phyloP scores from a whole-genome alignment of 768 basidiomycete species.

The Naganishia vishniacii region DNA sequence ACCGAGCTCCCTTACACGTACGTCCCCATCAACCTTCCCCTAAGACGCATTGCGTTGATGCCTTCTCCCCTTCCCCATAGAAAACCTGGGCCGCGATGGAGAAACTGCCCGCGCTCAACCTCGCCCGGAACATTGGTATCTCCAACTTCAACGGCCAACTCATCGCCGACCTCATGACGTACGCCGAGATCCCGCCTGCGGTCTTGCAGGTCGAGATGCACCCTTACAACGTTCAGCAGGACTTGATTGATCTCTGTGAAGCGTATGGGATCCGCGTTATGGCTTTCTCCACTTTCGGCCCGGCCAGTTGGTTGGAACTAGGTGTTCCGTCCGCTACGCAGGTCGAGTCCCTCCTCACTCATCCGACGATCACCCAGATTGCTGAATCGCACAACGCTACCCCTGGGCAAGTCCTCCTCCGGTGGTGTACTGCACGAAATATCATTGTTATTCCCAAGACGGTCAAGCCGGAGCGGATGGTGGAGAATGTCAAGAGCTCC shows the following conservation, averaged over 20 bases:
- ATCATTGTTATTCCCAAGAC: constrained; percentile 73
- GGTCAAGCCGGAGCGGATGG: constrained; percentile 52
- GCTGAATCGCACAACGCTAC: constrained; percentile 23
- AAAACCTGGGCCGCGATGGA: constrained; percentile 85
- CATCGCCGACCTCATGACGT: constrained; percentile 69
- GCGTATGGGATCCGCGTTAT: constrained; percentile 35
- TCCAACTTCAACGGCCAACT: constrained; percentile 72
- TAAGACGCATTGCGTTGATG: not conserved
- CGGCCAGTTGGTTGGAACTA: constrained; percentile 30
- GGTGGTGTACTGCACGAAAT: constrained; percentile 72
- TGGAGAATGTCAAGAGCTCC: constrained; percentile 57
- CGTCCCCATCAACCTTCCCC: not conserved
- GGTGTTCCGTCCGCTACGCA: constrained; percentile 23
- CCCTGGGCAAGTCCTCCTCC: constrained; percentile 64
- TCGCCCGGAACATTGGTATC: constrained; percentile 73
- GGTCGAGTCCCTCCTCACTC: constrained; percentile 24
- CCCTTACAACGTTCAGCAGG: constrained; percentile 45
- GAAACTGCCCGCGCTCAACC: constrained; percentile 63
- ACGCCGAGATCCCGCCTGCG: constrained; percentile 62
- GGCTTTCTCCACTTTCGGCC: constrained; percentile 35
- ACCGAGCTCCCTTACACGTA: constrained; percentile 50
- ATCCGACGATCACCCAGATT: constrained; percentile 26
- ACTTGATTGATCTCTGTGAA: constrained; percentile 26
- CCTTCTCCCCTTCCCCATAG: constrained; percentile 51
- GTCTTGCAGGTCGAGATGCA: constrained; percentile 62